Conservation (phyloP, 169 alveolate genomes). For the Toxoplasma gondii region DNA sequence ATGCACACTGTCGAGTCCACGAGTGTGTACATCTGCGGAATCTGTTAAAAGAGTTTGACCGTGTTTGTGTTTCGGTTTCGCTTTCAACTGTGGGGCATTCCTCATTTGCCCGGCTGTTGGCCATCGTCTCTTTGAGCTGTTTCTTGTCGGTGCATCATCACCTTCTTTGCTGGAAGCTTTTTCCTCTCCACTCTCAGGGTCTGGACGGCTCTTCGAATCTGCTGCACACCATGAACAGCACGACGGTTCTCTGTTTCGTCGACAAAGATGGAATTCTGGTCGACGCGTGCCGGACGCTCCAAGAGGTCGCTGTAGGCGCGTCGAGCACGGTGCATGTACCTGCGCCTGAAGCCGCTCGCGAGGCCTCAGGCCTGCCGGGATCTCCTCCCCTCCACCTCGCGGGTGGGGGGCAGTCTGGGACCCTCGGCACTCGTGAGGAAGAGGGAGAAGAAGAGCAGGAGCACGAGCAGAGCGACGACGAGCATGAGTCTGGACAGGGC, state of each 20-base stretch:
- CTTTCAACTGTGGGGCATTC: no score
- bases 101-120: no score
- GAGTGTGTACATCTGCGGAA: no score
- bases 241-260: conserved; percentile 56
- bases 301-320: conserved; percentile 14
- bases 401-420: background rate
- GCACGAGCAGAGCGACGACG: background rate
- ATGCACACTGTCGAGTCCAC: no score
- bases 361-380: background rate
- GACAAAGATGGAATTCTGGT: conserved; percentile 58
- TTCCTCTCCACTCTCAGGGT: background rate
- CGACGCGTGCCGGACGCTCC: conserved; percentile 42
- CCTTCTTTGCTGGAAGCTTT: no score
- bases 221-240: conserved; percentile 58
- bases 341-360: background rate
- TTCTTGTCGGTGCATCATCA: no score
- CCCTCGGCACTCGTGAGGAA: background rate
- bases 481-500: background rate
- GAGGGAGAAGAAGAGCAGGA: background rate
- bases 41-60: no score
- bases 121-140: no score
- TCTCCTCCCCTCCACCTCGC: background rate
- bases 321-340: background rate
- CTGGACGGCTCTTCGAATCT: conserved; percentile 45
- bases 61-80: no score